phyloP scores from a whole-genome alignment of 2,329 filamentous ascomycete species.

The Aspergillus arachidicola region DNA sequence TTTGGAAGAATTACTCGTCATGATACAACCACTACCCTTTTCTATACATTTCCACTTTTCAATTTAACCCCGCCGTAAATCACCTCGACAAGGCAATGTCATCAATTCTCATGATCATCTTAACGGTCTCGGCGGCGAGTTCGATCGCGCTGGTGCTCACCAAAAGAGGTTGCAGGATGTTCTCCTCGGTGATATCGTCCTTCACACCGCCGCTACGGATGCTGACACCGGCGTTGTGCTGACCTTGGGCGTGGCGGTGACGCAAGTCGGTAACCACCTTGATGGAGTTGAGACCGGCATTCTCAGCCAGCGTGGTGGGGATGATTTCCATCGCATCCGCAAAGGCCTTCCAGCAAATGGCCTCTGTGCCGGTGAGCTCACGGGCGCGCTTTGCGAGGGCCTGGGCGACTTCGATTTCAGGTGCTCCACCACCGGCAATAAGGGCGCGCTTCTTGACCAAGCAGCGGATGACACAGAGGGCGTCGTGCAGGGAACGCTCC shows the following conservation, averaged over 20 bases:
- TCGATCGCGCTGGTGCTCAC: conserved; percentile 98
- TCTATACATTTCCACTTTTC: conserved; percentile 18
- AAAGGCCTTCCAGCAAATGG: conserved; percentile 99
- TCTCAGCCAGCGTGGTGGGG: conserved; percentile 94
- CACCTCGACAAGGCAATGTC: conserved; percentile 62
- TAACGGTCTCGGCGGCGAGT: conserved; percentile 95
- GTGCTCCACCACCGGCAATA: conserved; percentile 92
- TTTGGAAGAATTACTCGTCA: conserved; percentile 28
- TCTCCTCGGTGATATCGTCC: conserved; percentile 94
- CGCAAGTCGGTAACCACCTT: conserved; percentile 96
- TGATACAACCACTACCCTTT: conserved; percentile 22
- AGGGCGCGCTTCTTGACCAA: conserved; percentile 99
- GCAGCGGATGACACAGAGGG: conserved; percentile 95
- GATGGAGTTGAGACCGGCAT: conserved; percentile 96
- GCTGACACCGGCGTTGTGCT: conserved; percentile 94
- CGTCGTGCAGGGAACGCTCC: conserved; percentile 94
- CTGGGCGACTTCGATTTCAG: conserved; percentile 94
- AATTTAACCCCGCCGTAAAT: conserved; percentile 14
- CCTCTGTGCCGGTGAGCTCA: conserved; percentile 84
- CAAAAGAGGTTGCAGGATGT: conserved; percentile 91
- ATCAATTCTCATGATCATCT: conserved; percentile 80
- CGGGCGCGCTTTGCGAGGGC: conserved; percentile 80
- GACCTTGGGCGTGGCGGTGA: conserved; percentile 90
- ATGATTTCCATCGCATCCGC: conserved; percentile 97
- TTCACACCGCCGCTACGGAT: conserved; percentile 98